Percentiles rank a stretch among this genome's conserved stretches.
These are phyloP conservation scores for Cinnamomum micranthum DNA, from an alignment of 164 flowering plant genomes.

Conservation along the genomic window DNA sequence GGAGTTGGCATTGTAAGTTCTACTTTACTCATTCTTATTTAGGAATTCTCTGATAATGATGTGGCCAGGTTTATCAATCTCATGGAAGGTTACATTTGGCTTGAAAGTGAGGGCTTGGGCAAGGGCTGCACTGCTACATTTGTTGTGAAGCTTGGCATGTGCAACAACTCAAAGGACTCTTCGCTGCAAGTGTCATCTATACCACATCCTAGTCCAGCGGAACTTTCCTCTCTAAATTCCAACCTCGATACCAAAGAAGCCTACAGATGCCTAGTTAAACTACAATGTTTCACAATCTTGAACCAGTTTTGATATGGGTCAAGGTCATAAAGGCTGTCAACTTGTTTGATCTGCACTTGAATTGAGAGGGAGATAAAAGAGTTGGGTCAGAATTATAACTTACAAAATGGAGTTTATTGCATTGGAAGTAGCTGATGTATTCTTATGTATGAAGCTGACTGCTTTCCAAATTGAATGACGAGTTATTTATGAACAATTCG, in stretches of 20 bases:
- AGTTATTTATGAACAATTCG: background rate
- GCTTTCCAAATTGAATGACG: background rate
- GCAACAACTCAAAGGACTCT: conserved; percentile 13
- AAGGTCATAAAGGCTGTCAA: background rate
- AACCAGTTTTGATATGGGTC: conserved; percentile 2
- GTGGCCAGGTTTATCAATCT: conserved; percentile 50
- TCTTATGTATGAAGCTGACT: background rate
- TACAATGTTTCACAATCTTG: background rate
- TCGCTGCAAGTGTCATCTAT: background rate
- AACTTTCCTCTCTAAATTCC: background rate
- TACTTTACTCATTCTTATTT: background rate
- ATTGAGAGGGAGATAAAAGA: background rate
- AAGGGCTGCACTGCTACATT: conserved; percentile 48
- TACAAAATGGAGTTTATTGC: background rate
- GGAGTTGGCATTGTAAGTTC: background rate
- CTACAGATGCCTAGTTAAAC: background rate
- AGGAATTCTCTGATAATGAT: background rate
- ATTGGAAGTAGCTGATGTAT: background rate
- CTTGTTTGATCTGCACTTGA: background rate
- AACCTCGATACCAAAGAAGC: background rate
- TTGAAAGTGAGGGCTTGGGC: conserved; percentile 63
- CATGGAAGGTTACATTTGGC: conserved; percentile 74
- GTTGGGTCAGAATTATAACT: background rate
- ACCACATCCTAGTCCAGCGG: background rate
- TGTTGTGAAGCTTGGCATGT: conserved; percentile 37